Conservation (phyloP, 2,329 filamentous ascomycete genomes). For the Coniosporium tulheliwenetii region DNA sequence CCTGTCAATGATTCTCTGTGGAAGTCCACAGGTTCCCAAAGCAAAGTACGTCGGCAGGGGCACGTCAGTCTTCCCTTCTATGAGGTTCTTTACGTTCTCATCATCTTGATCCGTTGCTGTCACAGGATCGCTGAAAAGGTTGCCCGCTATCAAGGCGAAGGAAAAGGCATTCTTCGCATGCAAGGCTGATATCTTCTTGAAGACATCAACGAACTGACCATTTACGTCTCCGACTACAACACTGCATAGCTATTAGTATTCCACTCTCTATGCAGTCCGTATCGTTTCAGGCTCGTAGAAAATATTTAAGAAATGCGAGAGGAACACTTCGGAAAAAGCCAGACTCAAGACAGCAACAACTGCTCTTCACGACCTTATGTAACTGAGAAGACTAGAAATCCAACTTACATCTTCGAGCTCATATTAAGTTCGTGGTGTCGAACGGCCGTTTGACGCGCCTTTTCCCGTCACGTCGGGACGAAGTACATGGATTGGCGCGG, state of each 20-base stretch:
- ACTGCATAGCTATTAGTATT: conserved; percentile 23
- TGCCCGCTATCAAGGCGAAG: conserved; percentile 69
- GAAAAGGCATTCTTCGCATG: conserved; percentile 81
- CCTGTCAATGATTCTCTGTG: conserved; percentile 52
- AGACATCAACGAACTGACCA: conserved; percentile 59
- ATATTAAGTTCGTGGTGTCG: conserved; percentile 17
- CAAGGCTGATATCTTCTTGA: conserved; percentile 64
- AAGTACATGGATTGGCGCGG: no score
- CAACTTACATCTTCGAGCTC: conserved; percentile 40
- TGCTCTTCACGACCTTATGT: no score
- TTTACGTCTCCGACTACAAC: conserved; percentile 74
- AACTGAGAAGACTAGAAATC: neutral
- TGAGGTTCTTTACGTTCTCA: conserved; percentile 43
- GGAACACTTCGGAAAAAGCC: neutral
- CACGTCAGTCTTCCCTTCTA: conserved; percentile 57
- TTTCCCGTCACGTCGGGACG: no score
- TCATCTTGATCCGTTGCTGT: conserved; percentile 35
- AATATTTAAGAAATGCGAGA: neutral
- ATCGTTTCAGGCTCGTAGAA: no score
- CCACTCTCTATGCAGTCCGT: neutral
- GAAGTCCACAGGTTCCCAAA: conserved; percentile 58
- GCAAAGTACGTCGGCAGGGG: conserved; percentile 86
- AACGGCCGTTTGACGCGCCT: no score
- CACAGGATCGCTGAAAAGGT: conserved; percentile 52
- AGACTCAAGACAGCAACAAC: no score